Evolutionary conservation across 2,329 filamentous ascomycete genomes (phyloP).

Genomic region (Aspergillus fumigatiaffinis): DNA sequence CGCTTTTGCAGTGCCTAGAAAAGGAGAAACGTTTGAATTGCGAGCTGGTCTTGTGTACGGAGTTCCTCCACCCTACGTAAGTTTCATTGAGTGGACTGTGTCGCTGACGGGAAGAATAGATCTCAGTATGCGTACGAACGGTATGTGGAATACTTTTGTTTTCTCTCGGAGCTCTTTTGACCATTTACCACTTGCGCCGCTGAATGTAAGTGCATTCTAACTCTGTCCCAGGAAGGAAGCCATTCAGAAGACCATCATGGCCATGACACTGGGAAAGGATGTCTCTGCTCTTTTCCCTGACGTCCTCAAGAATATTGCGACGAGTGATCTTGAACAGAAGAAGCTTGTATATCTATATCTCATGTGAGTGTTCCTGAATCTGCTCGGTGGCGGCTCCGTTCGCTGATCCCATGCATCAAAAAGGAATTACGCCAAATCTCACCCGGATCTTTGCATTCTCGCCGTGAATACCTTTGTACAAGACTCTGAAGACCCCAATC

Average conservation of each 20-base stretch:
- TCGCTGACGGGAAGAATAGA: slow-evolving; percentile 45
- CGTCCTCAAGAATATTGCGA: slow-evolving; percentile 98
- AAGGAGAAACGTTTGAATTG: slow-evolving; percentile 97
- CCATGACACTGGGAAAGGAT: slow-evolving; percentile 98
- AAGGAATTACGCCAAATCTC: slow-evolving; percentile 99
- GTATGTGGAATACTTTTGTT: slow-evolving; percentile 34
- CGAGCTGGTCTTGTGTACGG: slow-evolving; percentile 77
- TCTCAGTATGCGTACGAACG: slow-evolving; percentile 99
- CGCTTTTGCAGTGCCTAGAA: slow-evolving; percentile 87
- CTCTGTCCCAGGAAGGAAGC: slow-evolving; percentile 71
- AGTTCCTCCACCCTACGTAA: slow-evolving; percentile 12
- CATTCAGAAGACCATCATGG: slow-evolving; percentile 99
- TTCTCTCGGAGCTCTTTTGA: neutral
- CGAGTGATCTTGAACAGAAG: slow-evolving; percentile 91
- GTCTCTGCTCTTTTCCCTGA: slow-evolving; percentile 96
- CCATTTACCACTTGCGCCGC: neutral
- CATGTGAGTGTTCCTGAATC: slow-evolving; percentile 61
- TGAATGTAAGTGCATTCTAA: slow-evolving; percentile 20
- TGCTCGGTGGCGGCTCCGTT: neutral
- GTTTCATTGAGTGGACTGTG: slow-evolving; percentile 14
- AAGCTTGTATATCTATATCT: slow-evolving; percentile 98
- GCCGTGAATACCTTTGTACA: slow-evolving; percentile 99
- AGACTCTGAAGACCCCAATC: slow-evolving; percentile 97
- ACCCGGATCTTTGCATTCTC: slow-evolving; percentile 96
- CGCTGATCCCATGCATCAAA: slow-evolving; percentile 15